phyloP scores from a whole-genome alignment of 192 early-diverging fungal genomes.

The Dispira parvispora region DNA sequence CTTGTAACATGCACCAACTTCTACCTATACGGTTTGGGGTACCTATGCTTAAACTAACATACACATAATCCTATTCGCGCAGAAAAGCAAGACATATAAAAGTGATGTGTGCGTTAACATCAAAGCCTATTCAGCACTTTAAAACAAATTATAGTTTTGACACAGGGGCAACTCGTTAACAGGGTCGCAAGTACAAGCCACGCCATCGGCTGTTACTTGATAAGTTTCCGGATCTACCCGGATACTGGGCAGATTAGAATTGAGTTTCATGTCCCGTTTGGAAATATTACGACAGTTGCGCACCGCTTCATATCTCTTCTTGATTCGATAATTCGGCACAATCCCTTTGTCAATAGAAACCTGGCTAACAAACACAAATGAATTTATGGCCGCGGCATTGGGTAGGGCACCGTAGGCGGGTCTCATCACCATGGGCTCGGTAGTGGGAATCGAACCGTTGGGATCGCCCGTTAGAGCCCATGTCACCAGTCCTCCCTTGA shows the following conservation, averaged over 20 bases:
- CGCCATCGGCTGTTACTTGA: conserved; percentile 64
- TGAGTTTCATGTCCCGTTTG: conserved; percentile 80
- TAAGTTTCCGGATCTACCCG: conserved; percentile 88
- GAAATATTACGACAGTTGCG: conserved; percentile 55
- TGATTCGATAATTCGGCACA: conserved; percentile 38
- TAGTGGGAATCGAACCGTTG: conserved; percentile 90
- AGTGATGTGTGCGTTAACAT: too few species aligned
- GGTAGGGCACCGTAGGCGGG: conserved; percentile 74
- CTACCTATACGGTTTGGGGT: too few species aligned
- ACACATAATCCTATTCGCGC: too few species aligned
- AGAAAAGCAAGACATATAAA: too few species aligned
- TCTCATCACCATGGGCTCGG: conserved; percentile 68
- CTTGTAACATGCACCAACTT: too few species aligned
- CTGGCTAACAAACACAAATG: conserved; percentile 68
- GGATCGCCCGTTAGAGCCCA: conserved; percentile 84
- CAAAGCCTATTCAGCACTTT: not conserved
- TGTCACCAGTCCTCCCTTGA: conserved; percentile 81
- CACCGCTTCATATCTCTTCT: conserved; percentile 53
- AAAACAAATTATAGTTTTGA: conserved; percentile 47
- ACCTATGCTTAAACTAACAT: too few species aligned
- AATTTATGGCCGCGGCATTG: conserved; percentile 36
- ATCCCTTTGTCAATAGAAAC: conserved; percentile 41
- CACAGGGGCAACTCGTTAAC: conserved; percentile 51
- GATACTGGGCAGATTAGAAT: conserved; percentile 57
- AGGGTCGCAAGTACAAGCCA: conserved; percentile 46